Percentiles rank a stretch among this genome's conserved stretches.
Conservation (phyloP, 495 filamentous ascomycete species). For the Chaetomium fimeti region DNA sequence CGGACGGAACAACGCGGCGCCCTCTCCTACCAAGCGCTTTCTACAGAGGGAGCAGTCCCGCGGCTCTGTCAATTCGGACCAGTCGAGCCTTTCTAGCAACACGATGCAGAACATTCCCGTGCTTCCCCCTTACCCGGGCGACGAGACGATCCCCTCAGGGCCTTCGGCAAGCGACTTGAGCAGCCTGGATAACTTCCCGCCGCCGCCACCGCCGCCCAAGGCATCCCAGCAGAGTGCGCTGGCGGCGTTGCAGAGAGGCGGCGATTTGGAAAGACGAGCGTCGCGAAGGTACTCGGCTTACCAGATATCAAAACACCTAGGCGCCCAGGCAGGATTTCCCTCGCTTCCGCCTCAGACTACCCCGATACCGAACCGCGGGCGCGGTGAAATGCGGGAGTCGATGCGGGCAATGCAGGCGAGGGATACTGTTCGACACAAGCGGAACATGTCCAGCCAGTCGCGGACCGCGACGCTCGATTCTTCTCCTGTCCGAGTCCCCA, state of each 20-base stretch:
- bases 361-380: slow-evolving; percentile 80
- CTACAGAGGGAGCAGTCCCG: slow-evolving; percentile 48
- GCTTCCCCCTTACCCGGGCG: slow-evolving; percentile 61
- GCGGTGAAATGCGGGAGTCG: slow-evolving; percentile 80
- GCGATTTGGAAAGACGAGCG: slow-evolving; percentile 88
- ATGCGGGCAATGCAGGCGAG: slow-evolving; percentile 86
- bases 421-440: slow-evolving; percentile 64
- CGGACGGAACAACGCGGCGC: slow-evolving; percentile 26
- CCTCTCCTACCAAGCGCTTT: slow-evolving; percentile 45
- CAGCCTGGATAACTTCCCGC: slow-evolving; percentile 57
- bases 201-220: slow-evolving; percentile 72
- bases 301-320: slow-evolving; percentile 91
- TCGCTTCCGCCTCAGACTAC: slow-evolving; percentile 83
- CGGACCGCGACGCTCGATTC: slow-evolving; percentile 48
- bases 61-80: slow-evolving; percentile 47
- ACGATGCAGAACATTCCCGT: slow-evolving; percentile 68
- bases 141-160: slow-evolving; percentile 49
- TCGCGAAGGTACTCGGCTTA: slow-evolving; percentile 92
- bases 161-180: slow-evolving; percentile 42
- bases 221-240: slow-evolving; percentile 87
- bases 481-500: slow-evolving; percentile 60
- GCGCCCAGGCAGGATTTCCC: slow-evolving; percentile 75
- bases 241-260: slow-evolving; percentile 83
- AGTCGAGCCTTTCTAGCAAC: slow-evolving; percentile 63
- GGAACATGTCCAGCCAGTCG: slow-evolving; percentile 47